These are phyloP conservation scores for Eruca vesicaria DNA, from an alignment of 441 rosid species.

Conservation along the genomic window DNA sequence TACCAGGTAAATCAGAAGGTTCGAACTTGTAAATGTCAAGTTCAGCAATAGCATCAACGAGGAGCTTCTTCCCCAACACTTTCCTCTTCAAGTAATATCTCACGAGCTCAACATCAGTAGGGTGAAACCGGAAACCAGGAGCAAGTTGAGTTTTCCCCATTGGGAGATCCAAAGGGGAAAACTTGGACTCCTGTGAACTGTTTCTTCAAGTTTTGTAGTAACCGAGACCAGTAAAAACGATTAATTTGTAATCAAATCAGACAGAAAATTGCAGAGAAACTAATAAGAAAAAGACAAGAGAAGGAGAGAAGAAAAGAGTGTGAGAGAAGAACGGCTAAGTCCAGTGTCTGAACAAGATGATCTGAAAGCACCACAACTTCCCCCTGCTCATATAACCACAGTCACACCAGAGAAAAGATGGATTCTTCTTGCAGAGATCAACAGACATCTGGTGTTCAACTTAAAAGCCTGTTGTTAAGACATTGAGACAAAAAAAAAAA, in stretches of 20 bases:
- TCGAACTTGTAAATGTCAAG: constrained; percentile 58
- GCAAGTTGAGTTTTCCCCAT: constrained; percentile 36
- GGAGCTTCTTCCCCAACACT: constrained; percentile 50
- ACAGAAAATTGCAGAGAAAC: constrained; percentile 2
- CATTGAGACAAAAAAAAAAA: constrained; percentile 26
- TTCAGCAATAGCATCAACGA: constrained; percentile 50
- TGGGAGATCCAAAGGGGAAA: constrained; percentile 28
- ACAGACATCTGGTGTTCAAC: constrained; percentile 65
- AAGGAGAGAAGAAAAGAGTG: background rate
- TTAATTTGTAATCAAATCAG: background rate
- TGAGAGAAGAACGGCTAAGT: constrained; percentile 44
- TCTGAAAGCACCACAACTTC: constrained; percentile 66
- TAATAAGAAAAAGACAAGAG: constrained; percentile 23
- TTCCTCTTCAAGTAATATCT: constrained; percentile 65
- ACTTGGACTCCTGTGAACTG: constrained; percentile 14
- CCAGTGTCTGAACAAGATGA: constrained; percentile 64
- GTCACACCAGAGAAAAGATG: constrained; percentile 46
- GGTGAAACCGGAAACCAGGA: constrained; percentile 88
- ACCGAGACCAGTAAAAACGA: constrained; percentile 8
- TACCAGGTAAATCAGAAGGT: constrained; percentile 64
- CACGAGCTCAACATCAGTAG: constrained; percentile 69
- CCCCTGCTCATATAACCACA: constrained; percentile 69
- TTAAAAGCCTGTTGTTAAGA: constrained; percentile 48
- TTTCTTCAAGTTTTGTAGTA: constrained; percentile 2
- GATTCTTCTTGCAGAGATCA: constrained; percentile 49